Evolutionary conservation across 163 green algal genomes (phyloP), one percentile per base, ranked within the genome.

Genomic region (Scenedesmus sp.): DNA sequence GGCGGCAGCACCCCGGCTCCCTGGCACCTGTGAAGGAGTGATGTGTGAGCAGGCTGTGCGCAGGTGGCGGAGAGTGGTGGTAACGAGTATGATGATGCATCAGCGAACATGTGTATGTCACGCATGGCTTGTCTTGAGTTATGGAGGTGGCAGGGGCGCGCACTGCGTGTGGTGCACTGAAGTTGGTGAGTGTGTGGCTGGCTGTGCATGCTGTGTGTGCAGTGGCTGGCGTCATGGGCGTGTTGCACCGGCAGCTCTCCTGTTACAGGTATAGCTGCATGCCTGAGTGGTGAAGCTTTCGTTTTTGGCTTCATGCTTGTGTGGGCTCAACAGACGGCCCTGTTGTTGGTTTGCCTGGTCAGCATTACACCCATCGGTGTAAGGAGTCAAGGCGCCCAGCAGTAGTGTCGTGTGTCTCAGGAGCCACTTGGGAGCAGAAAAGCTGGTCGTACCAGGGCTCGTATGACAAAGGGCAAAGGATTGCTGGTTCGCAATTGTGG

Each of bases 11-110:
- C 34, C 57, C 34, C 1, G n/a, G 57, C n/a, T 55, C 57, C 56
- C 60, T 91, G 87, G 56, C 87, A 12, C 62, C 87, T 55, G 87
- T 91, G 12, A 91, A 74, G 34, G 87, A 91, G 87, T 91, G 54
- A 70, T 23, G n/a, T 6, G 52, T 46, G 23, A 55, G 34, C 83
- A n/a, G 81, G 62, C 62, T 20, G 62, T 18, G 62, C 20, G 66
- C 70, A 12, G 70, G 12, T 79, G 66, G 66, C 70, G 4, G 2
- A 79, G 23, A 79, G 23, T 79, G 70, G 70, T 23, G 52, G 70
- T 52, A 23, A 15, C 26, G 66, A 3, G 66, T 76, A 16, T 23
- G 70, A 6, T 18, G 5, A 52, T 23, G 66, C 70, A 2, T 46
- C 4, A 52, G 70, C 4, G 34, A 16, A 13, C 70, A 16, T 79